These are phyloP conservation scores for Paxillus involutus DNA, from an alignment of 768 basidiomycete species.

Conservation along the genomic window DNA sequence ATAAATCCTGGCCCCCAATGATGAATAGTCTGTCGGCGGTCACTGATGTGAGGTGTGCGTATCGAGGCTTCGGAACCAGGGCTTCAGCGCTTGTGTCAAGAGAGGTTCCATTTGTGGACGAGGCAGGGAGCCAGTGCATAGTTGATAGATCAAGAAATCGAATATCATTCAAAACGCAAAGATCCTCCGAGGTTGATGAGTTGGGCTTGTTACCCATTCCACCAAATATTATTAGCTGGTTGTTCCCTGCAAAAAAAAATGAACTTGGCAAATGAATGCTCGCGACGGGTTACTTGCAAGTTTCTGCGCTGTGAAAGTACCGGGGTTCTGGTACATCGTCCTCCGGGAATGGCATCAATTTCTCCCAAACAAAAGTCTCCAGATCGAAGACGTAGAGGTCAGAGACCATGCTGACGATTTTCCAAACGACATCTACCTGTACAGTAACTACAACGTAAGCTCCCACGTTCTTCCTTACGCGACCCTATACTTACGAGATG, in stretches of 20 bases:
- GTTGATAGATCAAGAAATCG: conserved; percentile 81
- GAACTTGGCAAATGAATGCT: conserved; percentile 5
- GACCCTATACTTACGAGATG: conserved; percentile 7
- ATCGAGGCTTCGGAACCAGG: conserved; percentile 78
- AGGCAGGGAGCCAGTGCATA: conserved; percentile 66
- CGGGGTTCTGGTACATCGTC: conserved; percentile 78
- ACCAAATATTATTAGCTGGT: conserved; percentile 89
- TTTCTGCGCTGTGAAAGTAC: conserved; percentile 93
- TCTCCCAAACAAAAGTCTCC: conserved; percentile 78
- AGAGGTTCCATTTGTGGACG: conserved; percentile 28
- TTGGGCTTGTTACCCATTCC: conserved; percentile 88
- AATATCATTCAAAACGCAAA: conserved; percentile 91
- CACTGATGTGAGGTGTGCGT: conserved; percentile 91
- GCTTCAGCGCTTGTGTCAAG: conserved; percentile 41
- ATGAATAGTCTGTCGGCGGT: conserved; percentile 83
- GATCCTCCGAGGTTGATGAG: conserved; percentile 69
- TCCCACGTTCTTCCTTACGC: conserved; percentile 3
- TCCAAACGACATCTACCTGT: conserved; percentile 86
- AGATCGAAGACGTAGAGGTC: conserved; percentile 92
- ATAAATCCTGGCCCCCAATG: conserved; percentile 94
- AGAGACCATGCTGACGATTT: conserved; percentile 82
- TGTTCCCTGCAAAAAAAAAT: conserved; percentile 57
- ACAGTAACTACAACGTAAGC: conserved; percentile 94
- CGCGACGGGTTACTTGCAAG: conserved; percentile 47
- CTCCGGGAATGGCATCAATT: conserved; percentile 55